Evolutionary conservation across 768 basidiomycete species (phyloP).

Genomic region (Calocybe indica): DNA sequence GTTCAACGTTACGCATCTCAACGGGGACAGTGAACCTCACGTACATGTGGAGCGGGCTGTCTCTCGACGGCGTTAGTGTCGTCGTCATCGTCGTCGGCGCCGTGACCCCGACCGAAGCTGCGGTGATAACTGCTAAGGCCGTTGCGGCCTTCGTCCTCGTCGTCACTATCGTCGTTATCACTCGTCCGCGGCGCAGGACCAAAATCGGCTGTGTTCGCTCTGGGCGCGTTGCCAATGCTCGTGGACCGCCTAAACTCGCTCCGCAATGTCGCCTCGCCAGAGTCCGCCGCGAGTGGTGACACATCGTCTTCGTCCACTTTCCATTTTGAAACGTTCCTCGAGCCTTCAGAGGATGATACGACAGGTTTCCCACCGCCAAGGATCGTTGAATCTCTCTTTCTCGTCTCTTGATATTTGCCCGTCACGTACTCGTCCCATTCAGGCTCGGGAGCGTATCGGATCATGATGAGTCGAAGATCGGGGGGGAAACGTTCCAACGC

Average conservation of each 20-base stretch:
- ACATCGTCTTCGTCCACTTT: constrained; percentile 65
- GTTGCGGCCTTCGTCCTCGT: constrained; percentile 19
- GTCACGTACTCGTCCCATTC: constrained; percentile 89
- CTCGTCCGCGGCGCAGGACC: constrained; percentile 37
- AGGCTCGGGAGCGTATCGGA: constrained; percentile 62
- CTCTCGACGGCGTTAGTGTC: constrained; percentile 35
- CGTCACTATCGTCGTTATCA: constrained; percentile 38
- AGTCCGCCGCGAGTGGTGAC: constrained; percentile 8
- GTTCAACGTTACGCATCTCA: constrained; percentile 4
- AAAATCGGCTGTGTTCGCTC: constrained; percentile 61
- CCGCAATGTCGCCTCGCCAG: constrained; percentile 10
- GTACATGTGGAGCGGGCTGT: constrained; percentile 35
- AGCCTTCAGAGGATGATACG: constrained; percentile 26
- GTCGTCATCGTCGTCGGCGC: constrained; percentile 25
- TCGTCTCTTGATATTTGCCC: constrained; percentile 81
- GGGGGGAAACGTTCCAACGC: constrained; percentile 85
- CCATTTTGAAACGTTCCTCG: constrained; percentile 39
- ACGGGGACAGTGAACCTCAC: constrained; percentile 11
- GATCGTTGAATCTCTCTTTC: constrained; percentile 69
- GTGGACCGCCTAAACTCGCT: constrained; percentile 55
- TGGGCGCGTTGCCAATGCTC: constrained; percentile 31
- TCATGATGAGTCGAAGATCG: constrained; percentile 63
- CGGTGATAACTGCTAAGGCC: too few relatives aligned
- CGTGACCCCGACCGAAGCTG: too few relatives aligned
- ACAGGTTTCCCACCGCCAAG: constrained; percentile 85